Percentiles rank a stretch among this genome's conserved stretches.
Evolutionary conservation across 176 grass and related monocot genomes (phyloP).

Genomic region (Phyllostachys edulis): DNA sequence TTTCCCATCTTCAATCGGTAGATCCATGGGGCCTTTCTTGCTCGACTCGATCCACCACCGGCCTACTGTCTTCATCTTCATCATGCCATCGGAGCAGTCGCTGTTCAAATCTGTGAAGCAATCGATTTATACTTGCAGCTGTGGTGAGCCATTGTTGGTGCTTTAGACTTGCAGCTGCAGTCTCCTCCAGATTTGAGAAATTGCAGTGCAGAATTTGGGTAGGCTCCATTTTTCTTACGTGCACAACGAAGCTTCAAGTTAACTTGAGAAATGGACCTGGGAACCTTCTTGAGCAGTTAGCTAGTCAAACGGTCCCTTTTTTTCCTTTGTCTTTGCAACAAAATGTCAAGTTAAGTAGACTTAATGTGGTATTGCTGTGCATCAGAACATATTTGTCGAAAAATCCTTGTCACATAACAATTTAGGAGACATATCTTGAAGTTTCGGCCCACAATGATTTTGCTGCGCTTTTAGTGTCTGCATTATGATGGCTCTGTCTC

Average conservation of each 20-base stretch:
- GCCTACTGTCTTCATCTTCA: neutral
- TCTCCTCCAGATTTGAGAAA: conserved; percentile 17
- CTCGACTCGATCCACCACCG: neutral
- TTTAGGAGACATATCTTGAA: neutral
- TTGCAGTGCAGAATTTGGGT: neutral
- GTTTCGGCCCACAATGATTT: conserved; percentile 7
- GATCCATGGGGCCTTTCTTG: neutral
- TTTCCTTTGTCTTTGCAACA: neutral
- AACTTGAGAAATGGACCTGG: neutral
- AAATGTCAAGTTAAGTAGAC: neutral
- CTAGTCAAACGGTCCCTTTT: neutral
- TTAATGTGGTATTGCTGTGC: neutral
- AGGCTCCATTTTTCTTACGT: conserved; percentile 3
- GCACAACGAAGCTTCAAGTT: conserved; percentile 12
- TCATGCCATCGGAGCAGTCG: neutral
- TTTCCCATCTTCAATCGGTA: neutral
- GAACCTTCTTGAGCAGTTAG: neutral
- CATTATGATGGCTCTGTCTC: neutral
- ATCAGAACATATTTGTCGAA: neutral
- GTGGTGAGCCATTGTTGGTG: neutral
- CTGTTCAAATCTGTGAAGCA: neutral
- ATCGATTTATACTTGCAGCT: neutral
- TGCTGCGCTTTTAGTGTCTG: neutral
- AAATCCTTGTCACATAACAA: neutral
- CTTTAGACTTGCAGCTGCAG: neutral